Conservation (phyloP, 208 protist genomes). For the Crithidia fasciculata region DNA sequence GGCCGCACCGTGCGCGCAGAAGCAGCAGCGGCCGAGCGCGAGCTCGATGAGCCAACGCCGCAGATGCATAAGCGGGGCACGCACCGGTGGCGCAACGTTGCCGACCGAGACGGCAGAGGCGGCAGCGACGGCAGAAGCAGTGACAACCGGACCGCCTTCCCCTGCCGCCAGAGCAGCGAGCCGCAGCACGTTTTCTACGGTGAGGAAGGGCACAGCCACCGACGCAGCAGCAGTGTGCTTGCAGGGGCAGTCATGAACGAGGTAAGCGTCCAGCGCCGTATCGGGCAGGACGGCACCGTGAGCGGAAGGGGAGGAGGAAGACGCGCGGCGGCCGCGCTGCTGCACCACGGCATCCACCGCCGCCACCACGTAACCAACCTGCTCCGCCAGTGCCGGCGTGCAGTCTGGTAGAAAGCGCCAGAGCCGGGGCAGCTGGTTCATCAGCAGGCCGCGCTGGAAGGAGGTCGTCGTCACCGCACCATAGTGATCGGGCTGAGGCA, state of each 20-base stretch:
- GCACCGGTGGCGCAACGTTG: neutral
- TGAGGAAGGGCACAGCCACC: constrained; percentile 24
- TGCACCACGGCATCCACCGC: too few species aligned
- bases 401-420: constrained; percentile 46
- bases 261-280: constrained; percentile 29
- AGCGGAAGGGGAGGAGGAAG: too few species aligned
- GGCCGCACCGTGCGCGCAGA: constrained; percentile 10
- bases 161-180: constrained; percentile 16
- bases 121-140: neutral
- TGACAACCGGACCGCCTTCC: neutral
- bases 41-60: constrained; percentile 30
- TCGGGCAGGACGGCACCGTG: neutral
- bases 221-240: neutral
- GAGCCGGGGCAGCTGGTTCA: constrained; percentile 50
- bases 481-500: constrained; percentile 30
- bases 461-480: constrained; percentile 23
- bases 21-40: constrained; percentile 38
- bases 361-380: constrained; percentile 3
- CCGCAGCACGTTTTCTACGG: constrained; percentile 18
- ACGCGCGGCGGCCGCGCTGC: too few species aligned
- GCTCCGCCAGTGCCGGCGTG: constrained; percentile 15
- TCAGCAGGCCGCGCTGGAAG: constrained; percentile 53
- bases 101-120: neutral
- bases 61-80: constrained; percentile 11
- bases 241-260: constrained; percentile 26